These are phyloP conservation scores for Pontederia crassipes DNA, from an alignment of 176 grass and related monocot species.

Conservation along the genomic window DNA sequence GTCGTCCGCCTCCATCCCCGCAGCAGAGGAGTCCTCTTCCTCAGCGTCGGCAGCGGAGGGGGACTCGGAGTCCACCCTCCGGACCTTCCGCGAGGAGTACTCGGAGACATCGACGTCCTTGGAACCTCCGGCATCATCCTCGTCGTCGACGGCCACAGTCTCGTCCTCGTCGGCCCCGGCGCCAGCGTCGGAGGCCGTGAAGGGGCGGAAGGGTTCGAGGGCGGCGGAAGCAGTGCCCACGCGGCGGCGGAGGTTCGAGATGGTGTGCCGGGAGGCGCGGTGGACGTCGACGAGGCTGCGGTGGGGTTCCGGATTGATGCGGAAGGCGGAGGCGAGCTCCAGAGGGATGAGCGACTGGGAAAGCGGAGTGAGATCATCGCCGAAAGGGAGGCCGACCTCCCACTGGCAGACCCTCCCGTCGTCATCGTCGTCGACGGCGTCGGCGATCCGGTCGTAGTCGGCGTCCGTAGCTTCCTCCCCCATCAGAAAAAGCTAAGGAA, in stretches of 20 bases:
- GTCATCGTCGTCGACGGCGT: constrained; percentile 8
- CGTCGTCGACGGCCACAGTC: background rate
- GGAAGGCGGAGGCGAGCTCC: constrained; percentile 54
- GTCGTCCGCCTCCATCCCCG: background rate
- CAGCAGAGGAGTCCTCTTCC: constrained; percentile 22
- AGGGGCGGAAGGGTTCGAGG: background rate
- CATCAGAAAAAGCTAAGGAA: constrained; percentile 13
- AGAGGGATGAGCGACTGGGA: constrained; percentile 57
- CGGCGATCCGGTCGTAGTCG: constrained; percentile 17
- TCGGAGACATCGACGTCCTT: background rate
- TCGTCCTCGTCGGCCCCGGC: constrained; percentile 12
- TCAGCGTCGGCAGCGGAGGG: constrained; percentile 4
- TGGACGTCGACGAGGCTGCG: constrained; percentile 54
- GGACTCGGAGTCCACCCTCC: background rate
- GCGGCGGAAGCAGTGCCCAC: constrained; percentile 16
- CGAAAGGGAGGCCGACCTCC: constrained; percentile 46
- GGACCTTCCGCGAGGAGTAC: background rate
- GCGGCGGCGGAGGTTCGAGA: constrained; percentile 39
- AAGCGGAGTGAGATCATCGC: constrained; percentile 52
- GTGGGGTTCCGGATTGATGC: constrained; percentile 61
- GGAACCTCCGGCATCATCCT: background rate
- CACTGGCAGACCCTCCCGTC: constrained; percentile 47
- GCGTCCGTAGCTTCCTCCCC: constrained; percentile 32
- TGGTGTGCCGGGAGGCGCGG: constrained; percentile 48
- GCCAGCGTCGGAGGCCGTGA: constrained; percentile 11